Conservation (phyloP, 768 basidiomycete genomes). For the Phylloporus sp. region DNA sequence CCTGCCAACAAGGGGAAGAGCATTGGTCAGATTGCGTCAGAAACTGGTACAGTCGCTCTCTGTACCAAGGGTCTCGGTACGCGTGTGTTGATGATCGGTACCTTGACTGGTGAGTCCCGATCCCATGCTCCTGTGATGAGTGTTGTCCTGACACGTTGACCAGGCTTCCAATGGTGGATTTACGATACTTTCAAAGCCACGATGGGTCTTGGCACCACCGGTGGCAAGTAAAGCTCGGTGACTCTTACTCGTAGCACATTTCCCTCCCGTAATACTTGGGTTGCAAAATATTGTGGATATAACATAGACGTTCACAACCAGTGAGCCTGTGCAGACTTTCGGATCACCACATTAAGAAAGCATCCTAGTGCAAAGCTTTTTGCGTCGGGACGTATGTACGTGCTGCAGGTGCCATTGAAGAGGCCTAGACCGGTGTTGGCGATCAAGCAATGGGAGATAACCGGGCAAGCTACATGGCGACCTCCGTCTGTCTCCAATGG, state of each 20-base stretch:
- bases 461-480: too few species aligned
- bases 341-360: too few species aligned
- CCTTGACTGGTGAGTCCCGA: conserved; percentile 38
- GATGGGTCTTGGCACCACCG: conserved; percentile 85
- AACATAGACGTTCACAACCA: not conserved
- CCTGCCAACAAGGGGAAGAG: conserved; percentile 78
- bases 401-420: too few species aligned
- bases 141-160: conserved; percentile 5
- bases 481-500: too few species aligned
- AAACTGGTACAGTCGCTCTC: conserved; percentile 61
- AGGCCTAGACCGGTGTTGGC: too few species aligned
- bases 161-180: conserved; percentile 93
- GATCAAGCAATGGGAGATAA: too few species aligned
- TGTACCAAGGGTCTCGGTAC: conserved; percentile 89
- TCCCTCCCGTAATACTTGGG: not conserved
- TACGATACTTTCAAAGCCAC: conserved; percentile 82
- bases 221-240: conserved; percentile 65
- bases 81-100: conserved; percentile 81
- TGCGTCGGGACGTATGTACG: too few species aligned
- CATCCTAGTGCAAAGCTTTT: too few species aligned
- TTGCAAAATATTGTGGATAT: not conserved
- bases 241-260: not conserved
- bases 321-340: not conserved
- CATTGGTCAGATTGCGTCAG: conserved; percentile 63
- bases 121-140: too few species aligned